Conservation (phyloP, 2,329 filamentous ascomycete species). For the Lasiodiplodia sp. region DNA sequence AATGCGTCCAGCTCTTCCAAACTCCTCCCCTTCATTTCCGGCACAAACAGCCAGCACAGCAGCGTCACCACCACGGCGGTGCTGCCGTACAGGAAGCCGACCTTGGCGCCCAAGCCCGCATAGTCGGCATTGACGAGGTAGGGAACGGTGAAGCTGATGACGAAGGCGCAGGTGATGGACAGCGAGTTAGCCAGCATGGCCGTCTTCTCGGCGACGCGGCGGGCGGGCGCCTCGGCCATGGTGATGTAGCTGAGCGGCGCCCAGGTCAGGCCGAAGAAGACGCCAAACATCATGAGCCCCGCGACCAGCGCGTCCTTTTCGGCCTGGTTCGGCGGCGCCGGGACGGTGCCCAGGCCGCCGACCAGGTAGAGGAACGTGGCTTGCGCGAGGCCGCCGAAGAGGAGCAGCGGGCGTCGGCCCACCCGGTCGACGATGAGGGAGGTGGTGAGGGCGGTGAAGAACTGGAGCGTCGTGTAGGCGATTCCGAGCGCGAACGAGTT, state of each 20-base stretch:
- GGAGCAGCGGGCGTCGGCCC: constrained; percentile 49
- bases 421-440: constrained; percentile 45
- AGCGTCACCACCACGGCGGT: constrained; percentile 43
- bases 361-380: constrained; percentile 62
- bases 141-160: constrained; percentile 71
- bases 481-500: constrained; percentile 23
- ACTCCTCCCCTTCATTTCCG: constrained; percentile 44
- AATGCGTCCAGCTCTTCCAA: constrained; percentile 48
- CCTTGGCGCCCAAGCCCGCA: constrained; percentile 55
- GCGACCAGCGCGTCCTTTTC: constrained; percentile 65
- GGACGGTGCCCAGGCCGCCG: constrained; percentile 59
- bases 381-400: constrained; percentile 50
- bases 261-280: constrained; percentile 67
- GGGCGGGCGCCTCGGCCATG: constrained; percentile 69
- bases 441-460: constrained; percentile 14
- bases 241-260: constrained; percentile 60
- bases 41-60: constrained; percentile 45
- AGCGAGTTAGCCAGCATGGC: constrained; percentile 67
- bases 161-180: constrained; percentile 49
- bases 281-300: constrained; percentile 67
- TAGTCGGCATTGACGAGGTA: constrained; percentile 62
- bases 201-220: constrained; percentile 70
- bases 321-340: constrained; percentile 54
- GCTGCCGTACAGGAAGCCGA: constrained; percentile 39
- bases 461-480: constrained; percentile 23